Conservation (phyloP, 768 basidiomycete genomes). For the Trametes gibbosa region DNA sequence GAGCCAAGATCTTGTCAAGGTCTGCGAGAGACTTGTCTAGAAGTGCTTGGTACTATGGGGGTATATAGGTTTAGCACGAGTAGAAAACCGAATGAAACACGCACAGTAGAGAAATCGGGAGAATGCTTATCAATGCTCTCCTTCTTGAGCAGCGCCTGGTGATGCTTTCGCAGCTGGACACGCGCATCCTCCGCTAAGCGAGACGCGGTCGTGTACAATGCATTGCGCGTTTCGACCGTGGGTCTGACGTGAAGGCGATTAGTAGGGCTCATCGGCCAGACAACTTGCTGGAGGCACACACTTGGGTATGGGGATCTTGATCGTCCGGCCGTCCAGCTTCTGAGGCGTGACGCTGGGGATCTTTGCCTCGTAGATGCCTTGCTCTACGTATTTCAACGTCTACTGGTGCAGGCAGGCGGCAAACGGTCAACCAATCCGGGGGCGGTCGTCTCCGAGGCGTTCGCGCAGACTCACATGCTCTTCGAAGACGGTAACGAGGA, state of each 20-base stretch:
- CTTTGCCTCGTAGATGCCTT: slow-evolving; percentile 72
- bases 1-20: slow-evolving; percentile 61
- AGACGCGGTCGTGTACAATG: slow-evolving; percentile 51
- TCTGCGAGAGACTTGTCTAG: slow-evolving; percentile 60
- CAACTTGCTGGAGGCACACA: slow-evolving; percentile 30
- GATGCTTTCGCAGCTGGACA: slow-evolving; percentile 71
- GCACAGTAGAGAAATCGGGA: slow-evolving; percentile 66
- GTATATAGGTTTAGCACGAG: neutral
- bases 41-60: slow-evolving; percentile 68
- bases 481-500: slow-evolving; percentile 76
- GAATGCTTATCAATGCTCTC: slow-evolving; percentile 70
- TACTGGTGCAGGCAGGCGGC: slow-evolving; percentile 38
- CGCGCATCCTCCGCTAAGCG: slow-evolving; percentile 75
- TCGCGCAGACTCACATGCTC: slow-evolving; percentile 56
- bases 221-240: slow-evolving; percentile 68
- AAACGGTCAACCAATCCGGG: neutral
- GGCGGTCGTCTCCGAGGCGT: neutral
- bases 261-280: neutral
- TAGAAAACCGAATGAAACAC: slow-evolving; percentile 17
- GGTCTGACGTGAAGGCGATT: slow-evolving; percentile 45
- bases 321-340: slow-evolving; percentile 62
- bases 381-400: slow-evolving; percentile 74
- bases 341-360: slow-evolving; percentile 74
- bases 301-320: slow-evolving; percentile 82
- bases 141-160: slow-evolving; percentile 62